Evolutionary conservation across 305 asterid genomes (phyloP).

Genomic region (Rubia tinctorum): DNA sequence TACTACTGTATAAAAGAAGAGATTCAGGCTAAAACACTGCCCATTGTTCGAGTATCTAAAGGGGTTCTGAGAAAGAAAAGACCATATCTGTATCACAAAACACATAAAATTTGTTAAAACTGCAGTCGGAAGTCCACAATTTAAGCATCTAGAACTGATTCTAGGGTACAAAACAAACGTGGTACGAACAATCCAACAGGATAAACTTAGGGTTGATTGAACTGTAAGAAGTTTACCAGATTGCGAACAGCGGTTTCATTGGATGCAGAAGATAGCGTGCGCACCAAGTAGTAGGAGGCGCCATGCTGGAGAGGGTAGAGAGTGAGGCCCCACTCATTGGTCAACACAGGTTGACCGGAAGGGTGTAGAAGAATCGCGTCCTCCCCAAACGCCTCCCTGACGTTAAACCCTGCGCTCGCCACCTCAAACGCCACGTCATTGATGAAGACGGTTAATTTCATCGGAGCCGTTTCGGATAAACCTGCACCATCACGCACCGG

Average conservation of each 20-base stretch:
- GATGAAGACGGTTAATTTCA: slow-evolving; percentile 72
- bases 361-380: slow-evolving; percentile 75
- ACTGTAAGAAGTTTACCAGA: slow-evolving; percentile 34
- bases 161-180: too few species aligned
- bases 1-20: neutral
- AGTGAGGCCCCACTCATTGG: slow-evolving; percentile 83
- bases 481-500: slow-evolving; percentile 43
- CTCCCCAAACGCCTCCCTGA: slow-evolving; percentile 78
- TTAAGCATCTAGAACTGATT: too few species aligned
- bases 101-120: neutral
- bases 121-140: too few species aligned
- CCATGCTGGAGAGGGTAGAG: slow-evolving; percentile 83
- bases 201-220: neutral
- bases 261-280: slow-evolving; percentile 39
- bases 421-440: slow-evolving; percentile 92
- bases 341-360: slow-evolving; percentile 73
- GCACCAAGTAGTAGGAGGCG: slow-evolving; percentile 70
- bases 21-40: neutral
- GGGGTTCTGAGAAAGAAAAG: neutral
- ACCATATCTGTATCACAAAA: too few species aligned
- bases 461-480: slow-evolving; percentile 26
- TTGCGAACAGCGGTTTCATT: slow-evolving; percentile 33
- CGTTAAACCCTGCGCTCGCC: slow-evolving; percentile 58
- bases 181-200: too few species aligned
- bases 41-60: neutral